Base-by-base conservation (phyloP, 1,139 yeast species). In the Diutina neorugosa region DNA sequence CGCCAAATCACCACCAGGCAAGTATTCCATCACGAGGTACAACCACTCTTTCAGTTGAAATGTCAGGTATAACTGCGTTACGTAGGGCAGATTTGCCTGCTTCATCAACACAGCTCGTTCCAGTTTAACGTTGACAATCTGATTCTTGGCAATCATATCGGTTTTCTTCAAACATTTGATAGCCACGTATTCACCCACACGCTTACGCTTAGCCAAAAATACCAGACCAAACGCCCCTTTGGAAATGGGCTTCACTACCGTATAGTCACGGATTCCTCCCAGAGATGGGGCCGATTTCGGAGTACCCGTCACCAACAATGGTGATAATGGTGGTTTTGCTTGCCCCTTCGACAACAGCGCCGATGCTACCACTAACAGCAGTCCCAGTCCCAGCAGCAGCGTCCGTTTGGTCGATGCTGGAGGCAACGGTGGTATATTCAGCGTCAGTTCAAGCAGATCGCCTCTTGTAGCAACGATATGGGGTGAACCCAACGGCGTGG, bases 141-240 rank as follows among this genome's bases (percentile, higher is more conserved):
- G 98, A 71, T 94, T 94, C 67, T 93, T 93, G 2, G 96, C 94
- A 58, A 93, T 84, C 98, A 94, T 93, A 66, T 93, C 98, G 5
- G 95, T 80, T 66, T 94, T 94, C 60, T 85, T 87, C 57, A 94
- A 71, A n/a, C 91, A 94, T 65, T 94, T 94, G 56, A 94, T 90
- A 1, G 99, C 98, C 60, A 87, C 94, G 65, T 90, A 87, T 58
- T 94, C 98, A 2, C 98, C 97, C 0, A 98, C 93, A 14, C 86
- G 67, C 60, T 82, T 84, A 60, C 94, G 78, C 58, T 84, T 81
- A 0, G 96, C 93, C 18, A 94, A 71, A 64, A 84, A 93, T 0
- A 94, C 99, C 44, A 96, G 86, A 0, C 98, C 98, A 73, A 91
- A 94, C 0, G 99, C 98, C 37, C 99, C 99, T 63, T 89, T 88